A percentile compares a stretch with the other conserved stretches of the same genome.
Evolutionary conservation across 768 basidiomycete genomes (phyloP).

Genomic region (Lentinula aciculospora): DNA sequence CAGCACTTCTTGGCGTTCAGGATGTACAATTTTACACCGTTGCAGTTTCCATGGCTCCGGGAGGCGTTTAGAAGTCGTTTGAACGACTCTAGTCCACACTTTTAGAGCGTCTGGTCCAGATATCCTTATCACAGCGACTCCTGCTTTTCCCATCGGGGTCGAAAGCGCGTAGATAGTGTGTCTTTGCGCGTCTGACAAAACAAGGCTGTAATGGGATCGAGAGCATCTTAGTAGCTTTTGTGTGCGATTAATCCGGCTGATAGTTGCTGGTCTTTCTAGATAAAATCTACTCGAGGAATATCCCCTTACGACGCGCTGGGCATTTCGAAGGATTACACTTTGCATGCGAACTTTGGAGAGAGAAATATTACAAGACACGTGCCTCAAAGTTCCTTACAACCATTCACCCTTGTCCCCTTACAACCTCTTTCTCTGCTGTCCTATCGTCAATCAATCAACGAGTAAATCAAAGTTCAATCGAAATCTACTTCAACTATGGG

Average conservation of each 20-base stretch:
- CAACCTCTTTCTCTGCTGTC: neutral
- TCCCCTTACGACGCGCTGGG: neutral
- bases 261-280: neutral
- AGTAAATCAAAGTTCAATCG: no score
- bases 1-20: slow-evolving; percentile 50
- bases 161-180: slow-evolving; percentile 84
- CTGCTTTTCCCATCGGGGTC: slow-evolving; percentile 81
- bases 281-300: neutral
- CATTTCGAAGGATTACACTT: neutral
- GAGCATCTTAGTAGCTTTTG: neutral
- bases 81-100: slow-evolving; percentile 61
- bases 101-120: slow-evolving; percentile 68
- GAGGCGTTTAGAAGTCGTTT: slow-evolving; percentile 15
- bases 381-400: no score
- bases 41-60: slow-evolving; percentile 67
- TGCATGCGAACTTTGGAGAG: neutral
- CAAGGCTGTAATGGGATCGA: slow-evolving; percentile 1
- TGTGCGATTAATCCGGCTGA: neutral
- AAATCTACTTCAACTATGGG: slow-evolving; percentile 44
- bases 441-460: no score
- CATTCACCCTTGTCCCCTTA: no score
- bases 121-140: slow-evolving; percentile 76
- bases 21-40: slow-evolving; percentile 64
- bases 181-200: slow-evolving; percentile 48
- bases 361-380: neutral